Percentiles rank a stretch among this genome's conserved stretches.
phyloP scores from a whole-genome alignment of 306 rosid species.

The Malus domestica region ASM211411v1 NC_041805.1:1961001-1961500 shows the following conservation, averaged over 20 bases:
- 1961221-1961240: not conserved
- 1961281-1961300: constrained; percentile 7
- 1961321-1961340: not conserved
- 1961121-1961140: not conserved
- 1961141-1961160: not conserved
- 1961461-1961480: no score
- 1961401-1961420: no score
- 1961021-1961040: constrained; percentile 3
- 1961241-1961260: not conserved
- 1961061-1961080: not conserved
- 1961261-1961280: not conserved
- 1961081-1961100: no score
- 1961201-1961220: constrained; percentile 12
- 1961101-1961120: constrained; percentile 8
- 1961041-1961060: not conserved
- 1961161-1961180: not conserved
- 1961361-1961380: not conserved
- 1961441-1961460: no score
- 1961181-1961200: not conserved
- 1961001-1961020: not conserved
- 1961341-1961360: constrained; percentile 20
- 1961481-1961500: no score
- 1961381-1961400: not conserved
- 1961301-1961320: not conserved
- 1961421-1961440: no score